phyloP scores from a whole-genome alignment of 2,329 filamentous ascomycete species.

The Fusarium musae region DNA sequence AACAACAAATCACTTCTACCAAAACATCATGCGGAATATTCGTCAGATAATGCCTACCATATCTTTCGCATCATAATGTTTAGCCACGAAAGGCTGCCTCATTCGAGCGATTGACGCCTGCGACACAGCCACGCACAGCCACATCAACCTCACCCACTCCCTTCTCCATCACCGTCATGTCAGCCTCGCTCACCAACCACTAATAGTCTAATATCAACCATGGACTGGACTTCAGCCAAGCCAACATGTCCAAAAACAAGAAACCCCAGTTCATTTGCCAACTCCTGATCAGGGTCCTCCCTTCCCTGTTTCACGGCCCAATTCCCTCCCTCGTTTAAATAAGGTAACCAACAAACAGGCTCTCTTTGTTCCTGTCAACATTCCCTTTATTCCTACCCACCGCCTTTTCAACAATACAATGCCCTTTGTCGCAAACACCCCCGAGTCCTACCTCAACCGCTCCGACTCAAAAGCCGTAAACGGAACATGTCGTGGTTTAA shows the following conservation, averaged over 20 bases:
- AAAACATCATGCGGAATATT: fast-evolving
- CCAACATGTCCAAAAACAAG: constrained; percentile 28
- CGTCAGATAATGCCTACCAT: background rate
- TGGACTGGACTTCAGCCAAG: constrained; percentile 25
- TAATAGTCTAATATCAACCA: background rate
- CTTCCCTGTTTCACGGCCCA: constrained; percentile 20
- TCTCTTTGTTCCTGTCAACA: background rate
- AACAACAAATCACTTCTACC: background rate
- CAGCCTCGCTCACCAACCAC: constrained; percentile 27
- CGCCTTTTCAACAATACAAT: constrained; percentile 39
- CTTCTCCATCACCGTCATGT: constrained; percentile 17
- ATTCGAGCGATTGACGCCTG: background rate
- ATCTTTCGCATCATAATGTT: fast-evolving
- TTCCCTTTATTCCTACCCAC: constrained; percentile 2
- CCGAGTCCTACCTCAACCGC: constrained; percentile 81
- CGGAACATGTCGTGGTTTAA: constrained; percentile 90
- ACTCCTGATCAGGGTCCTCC: constrained; percentile 9
- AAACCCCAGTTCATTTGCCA: background rate
- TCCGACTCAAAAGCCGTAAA: constrained; percentile 86
- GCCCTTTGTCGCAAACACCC: constrained; percentile 67
- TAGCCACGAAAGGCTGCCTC: constrained; percentile 3
- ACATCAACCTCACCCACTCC: constrained; percentile 39
- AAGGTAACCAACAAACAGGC: background rate
- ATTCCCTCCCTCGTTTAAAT: background rate
- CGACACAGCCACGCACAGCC: constrained; percentile 33